phyloP scores from a whole-genome alignment of 495 filamentous ascomycete species.

The Lasiosphaeris hirsuta region DNA sequence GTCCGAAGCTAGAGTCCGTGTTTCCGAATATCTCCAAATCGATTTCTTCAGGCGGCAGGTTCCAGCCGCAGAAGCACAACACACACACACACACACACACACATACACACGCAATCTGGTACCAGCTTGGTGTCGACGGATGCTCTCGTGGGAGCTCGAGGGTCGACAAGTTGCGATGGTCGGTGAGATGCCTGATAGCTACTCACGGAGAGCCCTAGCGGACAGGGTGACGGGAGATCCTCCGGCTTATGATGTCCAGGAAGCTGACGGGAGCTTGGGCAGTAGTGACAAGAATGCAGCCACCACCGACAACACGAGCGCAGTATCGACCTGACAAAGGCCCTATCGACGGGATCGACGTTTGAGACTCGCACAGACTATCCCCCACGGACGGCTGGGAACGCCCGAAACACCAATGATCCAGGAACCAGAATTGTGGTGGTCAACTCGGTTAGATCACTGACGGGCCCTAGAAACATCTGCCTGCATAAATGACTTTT shows the following conservation, averaged over 20 bases:
- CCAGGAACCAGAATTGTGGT: constrained; percentile 16
- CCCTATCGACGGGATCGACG: constrained; percentile 30
- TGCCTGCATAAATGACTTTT: constrained; percentile 4
- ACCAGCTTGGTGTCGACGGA: no score
- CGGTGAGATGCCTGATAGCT: background rate
- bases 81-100: no score
- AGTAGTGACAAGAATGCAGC: background rate
- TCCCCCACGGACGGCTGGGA: constrained; percentile 24
- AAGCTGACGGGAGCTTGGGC: background rate
- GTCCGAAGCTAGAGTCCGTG: no score
- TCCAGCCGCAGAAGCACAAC: no score
- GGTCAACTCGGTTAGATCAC: background rate
- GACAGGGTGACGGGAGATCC: constrained; percentile 23
- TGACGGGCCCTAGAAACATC: constrained; percentile 9
- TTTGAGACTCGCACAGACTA: constrained; percentile 35
- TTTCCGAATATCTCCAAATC: no score
- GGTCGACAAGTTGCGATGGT: background rate
- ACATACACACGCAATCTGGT: no score
- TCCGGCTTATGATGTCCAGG: constrained; percentile 18
- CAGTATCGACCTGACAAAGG: constrained; percentile 11
- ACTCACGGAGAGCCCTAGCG: background rate
- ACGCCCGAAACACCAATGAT: constrained; percentile 30
- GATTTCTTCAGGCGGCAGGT: no score
- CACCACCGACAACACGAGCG: background rate
- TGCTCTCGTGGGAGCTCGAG: no score